Percentiles rank a stretch among this genome's conserved stretches.
Evolutionary conservation across 768 basidiomycete species (phyloP).

Genomic region (Psilocybe azurescens): DNA sequence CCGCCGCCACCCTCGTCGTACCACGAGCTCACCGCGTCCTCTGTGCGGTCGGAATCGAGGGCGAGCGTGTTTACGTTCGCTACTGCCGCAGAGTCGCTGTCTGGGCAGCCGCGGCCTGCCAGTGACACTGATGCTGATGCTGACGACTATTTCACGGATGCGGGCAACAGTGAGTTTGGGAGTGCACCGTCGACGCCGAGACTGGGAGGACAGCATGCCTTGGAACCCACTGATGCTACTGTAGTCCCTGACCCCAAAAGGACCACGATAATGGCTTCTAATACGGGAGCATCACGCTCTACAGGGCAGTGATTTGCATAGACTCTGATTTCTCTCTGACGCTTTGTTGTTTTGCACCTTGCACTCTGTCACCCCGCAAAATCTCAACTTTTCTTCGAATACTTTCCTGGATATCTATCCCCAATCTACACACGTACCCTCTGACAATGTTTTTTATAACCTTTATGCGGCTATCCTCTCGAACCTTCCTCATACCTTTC

Average conservation of each 20-base stretch:
- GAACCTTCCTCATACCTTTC: background rate
- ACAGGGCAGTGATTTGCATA: background rate
- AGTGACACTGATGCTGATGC: background rate
- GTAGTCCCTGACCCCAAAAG: slow-evolving; percentile 11
- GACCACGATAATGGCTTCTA: slow-evolving; percentile 1
- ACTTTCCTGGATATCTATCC: background rate
- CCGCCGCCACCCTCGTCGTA: slow-evolving; percentile 21
- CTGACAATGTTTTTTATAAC: background rate
- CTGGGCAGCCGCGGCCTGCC: slow-evolving; percentile 8
- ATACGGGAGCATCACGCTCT: background rate
- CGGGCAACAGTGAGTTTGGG: slow-evolving; percentile 12
- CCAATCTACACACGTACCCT: slow-evolving; percentile 1
- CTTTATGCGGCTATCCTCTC: background rate
- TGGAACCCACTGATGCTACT: slow-evolving; percentile 27
- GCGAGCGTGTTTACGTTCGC: slow-evolving; percentile 36
- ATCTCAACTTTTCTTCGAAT: background rate
- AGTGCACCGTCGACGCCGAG: slow-evolving; percentile 21
- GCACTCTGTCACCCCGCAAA: too few relatives aligned
- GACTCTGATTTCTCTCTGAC: background rate
- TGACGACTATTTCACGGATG: slow-evolving; percentile 10
- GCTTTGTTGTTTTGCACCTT: background rate
- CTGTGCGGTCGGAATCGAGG: slow-evolving; percentile 26
- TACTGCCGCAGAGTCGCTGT: slow-evolving; percentile 37
- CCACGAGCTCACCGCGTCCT: slow-evolving; percentile 17
- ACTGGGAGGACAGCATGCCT: slow-evolving; percentile 17